phyloP scores from a whole-genome alignment of 2,329 filamentous ascomycete species.

The Claviceps maximensis region DNA sequence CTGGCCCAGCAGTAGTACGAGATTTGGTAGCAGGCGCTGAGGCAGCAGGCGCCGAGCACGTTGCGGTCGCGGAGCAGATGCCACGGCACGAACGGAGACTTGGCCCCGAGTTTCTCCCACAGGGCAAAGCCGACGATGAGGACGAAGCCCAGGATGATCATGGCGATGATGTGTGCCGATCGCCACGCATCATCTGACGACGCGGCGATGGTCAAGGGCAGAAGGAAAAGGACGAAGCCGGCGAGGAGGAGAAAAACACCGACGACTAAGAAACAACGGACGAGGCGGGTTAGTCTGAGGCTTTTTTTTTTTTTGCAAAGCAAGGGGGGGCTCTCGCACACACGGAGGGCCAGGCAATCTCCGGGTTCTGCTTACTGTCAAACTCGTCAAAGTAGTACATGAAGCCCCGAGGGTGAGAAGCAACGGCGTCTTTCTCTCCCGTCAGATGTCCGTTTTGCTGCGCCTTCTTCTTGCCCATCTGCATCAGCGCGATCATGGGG shows the following conservation, averaged over 20 bases:
- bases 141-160: slow-evolving; percentile 47
- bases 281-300: too few relatives aligned
- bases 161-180: slow-evolving; percentile 40
- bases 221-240: slow-evolving; percentile 46
- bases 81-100: slow-evolving; percentile 41
- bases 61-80: slow-evolving; percentile 36
- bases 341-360: background rate
- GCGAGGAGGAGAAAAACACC: slow-evolving; percentile 44
- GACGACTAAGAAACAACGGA: slow-evolving; percentile 19
- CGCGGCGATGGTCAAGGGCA: slow-evolving; percentile 47
- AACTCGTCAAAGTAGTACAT: slow-evolving; percentile 42
- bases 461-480: slow-evolving; percentile 43
- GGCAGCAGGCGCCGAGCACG: slow-evolving; percentile 35
- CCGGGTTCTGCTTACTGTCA: slow-evolving; percentile 28
- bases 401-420: slow-evolving; percentile 26
- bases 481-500: slow-evolving; percentile 42
- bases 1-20: slow-evolving; percentile 39
- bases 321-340: too few relatives aligned
- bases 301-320: background rate
- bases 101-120: slow-evolving; percentile 45
- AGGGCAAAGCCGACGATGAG: slow-evolving; percentile 41
- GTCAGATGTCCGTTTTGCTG: slow-evolving; percentile 24
- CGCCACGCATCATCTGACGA: slow-evolving; percentile 36
- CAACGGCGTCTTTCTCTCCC: background rate
- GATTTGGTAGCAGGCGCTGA: slow-evolving; percentile 31